Percentiles rank a stretch among this genome's conserved stretches.
Conservation (phyloP, 495 filamentous ascomycete genomes). For the Aspergillus hancockii region DNA sequence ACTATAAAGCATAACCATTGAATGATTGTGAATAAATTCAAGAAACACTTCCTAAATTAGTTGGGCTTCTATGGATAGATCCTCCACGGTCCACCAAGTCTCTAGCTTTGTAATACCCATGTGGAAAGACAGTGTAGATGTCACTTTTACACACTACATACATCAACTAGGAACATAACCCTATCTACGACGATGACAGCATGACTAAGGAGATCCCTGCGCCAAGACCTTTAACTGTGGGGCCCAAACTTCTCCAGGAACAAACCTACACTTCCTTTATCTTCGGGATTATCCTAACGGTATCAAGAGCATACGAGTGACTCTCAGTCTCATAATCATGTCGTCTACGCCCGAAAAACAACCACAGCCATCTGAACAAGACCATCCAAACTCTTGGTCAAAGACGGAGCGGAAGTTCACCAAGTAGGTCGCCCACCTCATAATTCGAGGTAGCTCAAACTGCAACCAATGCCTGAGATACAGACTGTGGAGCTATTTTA, state of each 20-base stretch:
- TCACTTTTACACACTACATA: too few relatives aligned
- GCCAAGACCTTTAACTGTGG: slow-evolving; percentile 1
- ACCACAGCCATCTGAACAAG: slow-evolving; percentile 13
- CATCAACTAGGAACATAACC: neutral
- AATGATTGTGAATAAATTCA: too few relatives aligned
- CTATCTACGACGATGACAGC: neutral
- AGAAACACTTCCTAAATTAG: too few relatives aligned
- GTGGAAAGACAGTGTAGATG: too few relatives aligned
- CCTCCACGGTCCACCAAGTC: too few relatives aligned
- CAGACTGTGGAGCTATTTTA: neutral
- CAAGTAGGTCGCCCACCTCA: slow-evolving; percentile 32
- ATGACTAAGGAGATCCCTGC: slow-evolving; percentile 1
- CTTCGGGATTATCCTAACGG: neutral
- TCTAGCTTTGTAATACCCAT: too few relatives aligned
- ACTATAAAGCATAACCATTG: too few relatives aligned
- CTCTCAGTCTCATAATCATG: slow-evolving; percentile 7
- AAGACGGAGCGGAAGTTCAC: slow-evolving; percentile 42
- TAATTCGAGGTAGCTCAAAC: neutral
- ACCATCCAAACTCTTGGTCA: slow-evolving; percentile 37
- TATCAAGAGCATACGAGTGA: neutral
- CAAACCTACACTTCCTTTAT: neutral
- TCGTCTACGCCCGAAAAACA: slow-evolving; percentile 18
- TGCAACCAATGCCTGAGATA: neutral
- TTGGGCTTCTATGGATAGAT: too few relatives aligned
- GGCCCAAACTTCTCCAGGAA: slow-evolving; percentile 3